Conservation (phyloP, 352 stramenopile genomes). For the Pythium sukuiense region DNA sequence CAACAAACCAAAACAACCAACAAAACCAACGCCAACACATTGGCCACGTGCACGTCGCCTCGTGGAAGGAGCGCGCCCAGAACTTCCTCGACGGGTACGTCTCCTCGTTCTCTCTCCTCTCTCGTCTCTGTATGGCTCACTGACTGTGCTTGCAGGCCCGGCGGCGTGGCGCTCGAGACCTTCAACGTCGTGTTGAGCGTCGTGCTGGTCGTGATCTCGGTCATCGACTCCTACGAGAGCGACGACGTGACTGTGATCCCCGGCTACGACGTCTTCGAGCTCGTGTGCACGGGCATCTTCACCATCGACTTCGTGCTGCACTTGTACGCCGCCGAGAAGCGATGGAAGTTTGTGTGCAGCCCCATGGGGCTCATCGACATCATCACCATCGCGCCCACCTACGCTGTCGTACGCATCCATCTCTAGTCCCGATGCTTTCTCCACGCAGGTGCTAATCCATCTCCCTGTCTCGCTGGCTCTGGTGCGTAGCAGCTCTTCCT, state of each 20-base stretch:
- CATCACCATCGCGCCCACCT: conserved; percentile 50
- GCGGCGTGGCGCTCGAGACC: conserved; percentile 37
- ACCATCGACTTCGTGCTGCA: conserved; percentile 49
- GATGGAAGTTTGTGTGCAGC: conserved; percentile 41
- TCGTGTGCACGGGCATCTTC: conserved; percentile 45
- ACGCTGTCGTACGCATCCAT: conserved; percentile 35
- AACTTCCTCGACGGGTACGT: conserved; percentile 43
- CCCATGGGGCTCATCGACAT: conserved; percentile 59
- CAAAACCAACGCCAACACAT: conserved; percentile 25
- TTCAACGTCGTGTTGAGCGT: conserved; percentile 51
- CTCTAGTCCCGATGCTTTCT: background rate
- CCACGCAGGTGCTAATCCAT: conserved; percentile 3
- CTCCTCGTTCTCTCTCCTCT: background rate
- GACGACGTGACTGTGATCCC: background rate
- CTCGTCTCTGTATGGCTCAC: background rate
- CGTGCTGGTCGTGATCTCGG: conserved; percentile 42
- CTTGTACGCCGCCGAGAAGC: conserved; percentile 40
- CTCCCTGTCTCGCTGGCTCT: background rate
- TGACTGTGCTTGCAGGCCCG: conserved; percentile 17
- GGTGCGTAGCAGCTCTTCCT: conserved; percentile 36
- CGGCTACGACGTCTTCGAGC: conserved; percentile 37
- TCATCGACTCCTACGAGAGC: conserved; percentile 41
- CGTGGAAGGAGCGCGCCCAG: conserved; percentile 45
- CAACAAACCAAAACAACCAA: background rate
- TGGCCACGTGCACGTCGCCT: conserved; percentile 42